Conservation (phyloP, 2,329 filamentous ascomycete species). For the Fusarium sp. region DNA sequence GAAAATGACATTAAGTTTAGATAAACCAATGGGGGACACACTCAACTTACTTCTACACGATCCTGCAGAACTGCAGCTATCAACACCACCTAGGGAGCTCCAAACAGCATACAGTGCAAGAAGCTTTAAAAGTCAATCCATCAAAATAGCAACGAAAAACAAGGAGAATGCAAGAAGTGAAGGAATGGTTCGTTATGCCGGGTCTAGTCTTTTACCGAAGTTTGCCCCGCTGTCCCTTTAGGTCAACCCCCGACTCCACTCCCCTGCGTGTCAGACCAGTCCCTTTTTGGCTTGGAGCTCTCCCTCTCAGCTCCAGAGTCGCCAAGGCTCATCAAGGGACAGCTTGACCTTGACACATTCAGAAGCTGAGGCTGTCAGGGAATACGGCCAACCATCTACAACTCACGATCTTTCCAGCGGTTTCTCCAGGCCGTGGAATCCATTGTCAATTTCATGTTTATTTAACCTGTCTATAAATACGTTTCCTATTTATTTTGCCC, state of each 20-base stretch:
- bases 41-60: background rate
- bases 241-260: slow-evolving; percentile 22
- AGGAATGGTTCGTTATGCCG: slow-evolving; percentile 32
- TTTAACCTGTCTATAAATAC: slow-evolving; percentile 5
- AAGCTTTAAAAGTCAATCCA: slow-evolving; percentile 23
- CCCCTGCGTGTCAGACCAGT: slow-evolving; percentile 41
- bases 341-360: slow-evolving; percentile 47
- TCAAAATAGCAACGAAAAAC: slow-evolving; percentile 9
- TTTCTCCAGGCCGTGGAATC: slow-evolving; percentile 18
- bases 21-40: background rate
- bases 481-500: slow-evolving; percentile 10
- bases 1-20: background rate
- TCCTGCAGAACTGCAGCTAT: background rate
- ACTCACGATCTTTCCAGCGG: slow-evolving; percentile 13
- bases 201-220: slow-evolving; percentile 39
- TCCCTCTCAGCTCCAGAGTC: slow-evolving; percentile 21
- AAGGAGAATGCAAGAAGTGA: slow-evolving; percentile 20
- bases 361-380: slow-evolving; percentile 40
- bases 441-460: slow-evolving; percentile 9
- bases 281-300: slow-evolving; percentile 43
- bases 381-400: slow-evolving; percentile 19
- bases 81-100: background rate
- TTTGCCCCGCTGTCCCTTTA: slow-evolving; percentile 38
- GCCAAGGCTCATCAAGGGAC: slow-evolving; percentile 38
- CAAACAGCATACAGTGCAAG: slow-evolving; percentile 31